A percentile compares a stretch with the other conserved stretches of the same genome.
phyloP scores from a whole-genome alignment of 1,284 basidiomycete species.

The Wallemia mellicola region DNA sequence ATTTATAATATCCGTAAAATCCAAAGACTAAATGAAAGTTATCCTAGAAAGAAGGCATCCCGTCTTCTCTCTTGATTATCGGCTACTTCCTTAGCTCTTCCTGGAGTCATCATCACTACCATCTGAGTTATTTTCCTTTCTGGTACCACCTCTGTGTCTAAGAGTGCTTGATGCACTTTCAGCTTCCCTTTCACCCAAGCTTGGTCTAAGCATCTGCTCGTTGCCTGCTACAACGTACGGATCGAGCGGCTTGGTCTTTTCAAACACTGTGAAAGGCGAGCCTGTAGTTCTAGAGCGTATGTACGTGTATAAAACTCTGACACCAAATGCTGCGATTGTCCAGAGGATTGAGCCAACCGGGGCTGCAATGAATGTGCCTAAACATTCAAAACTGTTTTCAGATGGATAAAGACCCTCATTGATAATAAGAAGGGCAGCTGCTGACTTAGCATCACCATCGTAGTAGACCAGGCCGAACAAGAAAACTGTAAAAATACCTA shows the following conservation, averaged over 20 bases:
- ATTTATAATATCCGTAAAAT: too few species aligned
- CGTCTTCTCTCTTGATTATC: too few species aligned
- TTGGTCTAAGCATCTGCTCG: neutral
- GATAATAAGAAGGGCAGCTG: conserved; percentile 10
- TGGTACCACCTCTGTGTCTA: neutral
- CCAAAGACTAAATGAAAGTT: neutral
- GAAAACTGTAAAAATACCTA: conserved; percentile 13
- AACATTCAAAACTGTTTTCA: neutral
- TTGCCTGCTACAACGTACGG: neutral
- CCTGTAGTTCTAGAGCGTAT: neutral
- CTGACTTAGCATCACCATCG: conserved; percentile 8
- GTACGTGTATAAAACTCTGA: neutral
- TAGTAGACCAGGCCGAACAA: conserved; percentile 13
- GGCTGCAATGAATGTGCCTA: neutral
- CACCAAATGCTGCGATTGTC: neutral
- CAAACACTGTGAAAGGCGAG: neutral
- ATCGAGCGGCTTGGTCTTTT: neutral
- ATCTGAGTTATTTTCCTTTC: neutral
- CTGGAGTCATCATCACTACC: neutral
- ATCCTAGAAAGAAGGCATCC: neutral
- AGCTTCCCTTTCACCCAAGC: neutral
- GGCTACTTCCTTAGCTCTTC: neutral
- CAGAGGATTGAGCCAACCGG: neutral
- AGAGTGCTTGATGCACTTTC: neutral
- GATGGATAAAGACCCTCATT: conserved; percentile 11